Conservation (phyloP, 1,139 yeast species). For the Blastobotrys malaysiensis region DNA sequence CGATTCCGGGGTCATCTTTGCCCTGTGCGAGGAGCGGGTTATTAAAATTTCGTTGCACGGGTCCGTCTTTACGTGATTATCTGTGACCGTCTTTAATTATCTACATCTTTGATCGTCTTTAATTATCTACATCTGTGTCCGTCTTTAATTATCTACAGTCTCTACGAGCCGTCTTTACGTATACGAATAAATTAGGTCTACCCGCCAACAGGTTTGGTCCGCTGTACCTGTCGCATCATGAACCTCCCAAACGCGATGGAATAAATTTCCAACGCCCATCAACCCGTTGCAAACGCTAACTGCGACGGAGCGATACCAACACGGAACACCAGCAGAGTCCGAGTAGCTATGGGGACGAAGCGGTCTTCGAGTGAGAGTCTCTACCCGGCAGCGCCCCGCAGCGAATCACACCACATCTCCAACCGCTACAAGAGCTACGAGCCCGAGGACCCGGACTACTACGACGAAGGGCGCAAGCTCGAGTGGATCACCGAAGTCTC, state of each 20-base stretch:
- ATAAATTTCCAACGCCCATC: neutral
- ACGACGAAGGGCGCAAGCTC: neutral
- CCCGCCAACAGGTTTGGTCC: too few relatives aligned
- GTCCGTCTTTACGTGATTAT: neutral
- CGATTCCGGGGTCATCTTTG: conserved; percentile 9
- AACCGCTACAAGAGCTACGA: neutral
- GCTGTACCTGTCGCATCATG: too few relatives aligned
- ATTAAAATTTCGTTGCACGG: neutral
- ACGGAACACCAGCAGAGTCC: neutral
- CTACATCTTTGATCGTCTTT: too few relatives aligned
- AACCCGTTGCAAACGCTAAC: neutral
- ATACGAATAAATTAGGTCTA: too few relatives aligned
- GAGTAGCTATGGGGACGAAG: neutral
- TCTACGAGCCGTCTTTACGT: too few relatives aligned
- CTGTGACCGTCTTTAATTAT: too few relatives aligned
- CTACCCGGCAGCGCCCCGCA: neutral
- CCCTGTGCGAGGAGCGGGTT: neutral
- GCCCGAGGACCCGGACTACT: neutral
- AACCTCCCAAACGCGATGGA: neutral
- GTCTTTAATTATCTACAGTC: too few relatives aligned
- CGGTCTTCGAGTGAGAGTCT: neutral
- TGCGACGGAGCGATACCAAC: neutral
- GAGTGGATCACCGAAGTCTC: neutral
- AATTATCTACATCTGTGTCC: too few relatives aligned
- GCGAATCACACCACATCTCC: neutral